Conservation (phyloP, 371 early-diverging fungal genomes). For the Saksenaea oblongispora region DNA sequence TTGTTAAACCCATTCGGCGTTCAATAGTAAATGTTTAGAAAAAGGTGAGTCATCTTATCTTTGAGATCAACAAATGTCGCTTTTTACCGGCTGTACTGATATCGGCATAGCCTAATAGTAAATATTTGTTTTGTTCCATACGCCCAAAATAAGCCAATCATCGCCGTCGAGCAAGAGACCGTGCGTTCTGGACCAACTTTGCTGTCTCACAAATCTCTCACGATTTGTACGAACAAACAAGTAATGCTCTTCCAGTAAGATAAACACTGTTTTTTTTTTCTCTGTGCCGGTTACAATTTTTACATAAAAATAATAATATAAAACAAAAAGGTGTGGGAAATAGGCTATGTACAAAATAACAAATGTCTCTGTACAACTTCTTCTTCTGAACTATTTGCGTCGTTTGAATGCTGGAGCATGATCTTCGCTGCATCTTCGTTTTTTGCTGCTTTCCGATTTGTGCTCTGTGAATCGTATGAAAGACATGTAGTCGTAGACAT, state of each 20-base stretch:
- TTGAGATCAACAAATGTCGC: too few species aligned
- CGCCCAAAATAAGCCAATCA: too few species aligned
- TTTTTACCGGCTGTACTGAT: too few species aligned
- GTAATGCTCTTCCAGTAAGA: not conserved
- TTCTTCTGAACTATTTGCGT: not conserved
- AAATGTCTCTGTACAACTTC: not conserved
- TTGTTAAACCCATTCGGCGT: too few species aligned
- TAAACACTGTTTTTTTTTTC: not conserved
- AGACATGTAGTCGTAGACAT: constrained; percentile 33
- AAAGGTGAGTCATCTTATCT: too few species aligned
- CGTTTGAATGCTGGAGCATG: not conserved
- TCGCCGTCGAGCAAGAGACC: too few species aligned
- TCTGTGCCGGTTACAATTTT: not conserved
- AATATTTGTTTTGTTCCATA: too few species aligned
- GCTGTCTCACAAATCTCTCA: too few species aligned
- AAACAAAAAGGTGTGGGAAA: not conserved
- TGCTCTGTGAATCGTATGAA: constrained; percentile 19
- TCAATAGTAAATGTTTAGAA: too few species aligned
- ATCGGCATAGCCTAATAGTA: too few species aligned
- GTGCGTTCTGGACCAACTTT: too few species aligned
- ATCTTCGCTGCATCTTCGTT: not conserved
- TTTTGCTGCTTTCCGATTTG: not conserved
- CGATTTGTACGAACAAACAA: not conserved
- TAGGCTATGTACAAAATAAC: not conserved
- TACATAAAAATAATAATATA: constrained; percentile 3